A percentile compares a stretch with the other conserved stretches of the same genome.
phyloP scores from a whole-genome alignment of 495 filamentous ascomycete species.

The Penicillium goetzii region DNA sequence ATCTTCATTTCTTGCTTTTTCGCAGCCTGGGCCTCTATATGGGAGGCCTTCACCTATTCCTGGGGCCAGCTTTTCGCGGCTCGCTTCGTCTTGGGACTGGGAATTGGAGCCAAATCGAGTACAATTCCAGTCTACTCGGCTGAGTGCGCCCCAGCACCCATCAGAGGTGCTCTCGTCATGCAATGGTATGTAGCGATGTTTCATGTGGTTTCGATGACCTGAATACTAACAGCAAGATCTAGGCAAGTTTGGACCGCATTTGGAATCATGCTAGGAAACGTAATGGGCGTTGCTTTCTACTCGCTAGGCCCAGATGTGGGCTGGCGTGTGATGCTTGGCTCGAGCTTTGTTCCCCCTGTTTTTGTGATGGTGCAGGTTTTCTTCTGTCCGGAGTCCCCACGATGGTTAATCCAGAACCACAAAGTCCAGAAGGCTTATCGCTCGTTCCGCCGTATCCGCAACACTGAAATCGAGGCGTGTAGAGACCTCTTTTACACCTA shows the following conservation, averaged over 20 bases:
- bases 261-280: constrained; percentile 79
- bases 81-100: constrained; percentile 63
- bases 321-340: constrained; percentile 55
- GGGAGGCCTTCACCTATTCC: constrained; percentile 52
- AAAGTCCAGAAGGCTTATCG: constrained; percentile 48
- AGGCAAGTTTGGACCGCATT: constrained; percentile 70
- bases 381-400: constrained; percentile 68
- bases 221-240: no score
- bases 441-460: constrained; percentile 35
- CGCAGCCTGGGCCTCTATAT: constrained; percentile 52
- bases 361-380: constrained; percentile 57
- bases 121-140: constrained; percentile 63
- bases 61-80: constrained; percentile 59
- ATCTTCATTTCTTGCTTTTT: constrained; percentile 39
- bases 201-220: no score
- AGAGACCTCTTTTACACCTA: constrained; percentile 60
- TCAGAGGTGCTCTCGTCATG: constrained; percentile 64
- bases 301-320: constrained; percentile 30
- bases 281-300: constrained; percentile 32
- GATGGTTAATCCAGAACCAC: constrained; percentile 65
- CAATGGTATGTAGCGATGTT: constrained; percentile 44
- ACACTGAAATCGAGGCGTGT: constrained; percentile 51
- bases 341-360: constrained; percentile 46
- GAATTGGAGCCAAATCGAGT: constrained; percentile 62
- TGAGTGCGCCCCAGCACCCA: constrained; percentile 59